A percentile compares a stretch with the other conserved stretches of the same genome.
Evolutionary conservation across 169 alveolate genomes (phyloP).

Genomic region (Cyclospora cayetanensis): DNA sequence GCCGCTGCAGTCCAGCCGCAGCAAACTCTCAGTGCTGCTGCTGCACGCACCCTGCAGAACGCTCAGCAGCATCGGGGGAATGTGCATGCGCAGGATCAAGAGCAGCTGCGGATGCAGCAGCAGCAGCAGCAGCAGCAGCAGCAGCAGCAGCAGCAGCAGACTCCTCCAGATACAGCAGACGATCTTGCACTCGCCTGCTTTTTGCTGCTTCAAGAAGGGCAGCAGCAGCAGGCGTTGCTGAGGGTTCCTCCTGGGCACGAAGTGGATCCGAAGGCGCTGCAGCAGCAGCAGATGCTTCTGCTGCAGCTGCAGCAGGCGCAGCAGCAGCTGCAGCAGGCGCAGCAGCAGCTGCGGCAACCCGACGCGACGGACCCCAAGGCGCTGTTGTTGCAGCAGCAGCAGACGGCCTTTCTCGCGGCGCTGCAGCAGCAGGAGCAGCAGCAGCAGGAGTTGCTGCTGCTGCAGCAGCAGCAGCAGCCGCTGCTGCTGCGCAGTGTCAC

Average conservation of each 20-base stretch:
- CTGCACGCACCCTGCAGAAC: too few species aligned
- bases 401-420: neutral
- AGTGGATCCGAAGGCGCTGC: conserved; percentile 23
- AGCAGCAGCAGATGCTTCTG: conserved; percentile 26
- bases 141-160: conserved; percentile 11
- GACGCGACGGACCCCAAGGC: neutral
- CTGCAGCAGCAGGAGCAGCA: conserved; percentile 29
- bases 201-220: conserved; percentile 8
- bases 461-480: neutral
- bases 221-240: conserved; percentile 3
- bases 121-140: conserved; percentile 24
- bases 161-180: neutral
- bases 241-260: neutral
- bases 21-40: too few species aligned
- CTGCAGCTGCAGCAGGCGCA: conserved; percentile 23
- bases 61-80: neutral
- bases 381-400: neutral
- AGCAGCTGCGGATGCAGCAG: conserved; percentile 9
- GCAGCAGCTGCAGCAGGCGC: conserved; percentile 15
- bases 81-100: neutral
- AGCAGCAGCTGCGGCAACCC: neutral
- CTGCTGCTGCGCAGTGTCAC: too few species aligned
- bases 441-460: neutral
- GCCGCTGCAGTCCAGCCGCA: too few species aligned
- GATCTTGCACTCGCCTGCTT: neutral